Percentiles rank a stretch among this genome's conserved stretches.
These are phyloP conservation scores for Coprinopsis sp. DNA, from an alignment of 768 basidiomycete species.

Conservation along the genomic window DNA sequence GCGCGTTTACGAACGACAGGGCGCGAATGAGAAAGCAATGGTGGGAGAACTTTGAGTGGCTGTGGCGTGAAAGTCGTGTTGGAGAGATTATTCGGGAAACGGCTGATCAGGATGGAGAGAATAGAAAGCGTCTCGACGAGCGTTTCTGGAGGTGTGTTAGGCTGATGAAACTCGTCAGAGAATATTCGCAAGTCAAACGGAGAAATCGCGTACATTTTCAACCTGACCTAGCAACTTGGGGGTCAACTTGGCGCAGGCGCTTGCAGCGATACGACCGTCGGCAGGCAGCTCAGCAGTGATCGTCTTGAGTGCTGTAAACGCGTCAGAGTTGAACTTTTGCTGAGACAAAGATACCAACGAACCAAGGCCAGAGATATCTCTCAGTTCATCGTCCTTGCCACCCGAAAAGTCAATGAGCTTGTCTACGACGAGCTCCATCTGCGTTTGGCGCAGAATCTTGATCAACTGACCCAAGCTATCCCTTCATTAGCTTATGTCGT, in stretches of 20 bases:
- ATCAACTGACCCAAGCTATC: slow-evolving; percentile 82
- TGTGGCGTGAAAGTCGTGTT: slow-evolving; percentile 47
- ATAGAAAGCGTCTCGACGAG: slow-evolving; percentile 81
- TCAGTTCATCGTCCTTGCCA: slow-evolving; percentile 85
- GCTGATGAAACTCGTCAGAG: slow-evolving; percentile 35
- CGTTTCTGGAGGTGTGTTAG: slow-evolving; percentile 71
- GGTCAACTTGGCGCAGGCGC: slow-evolving; percentile 78
- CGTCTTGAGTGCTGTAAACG: slow-evolving; percentile 79
- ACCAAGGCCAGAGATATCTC: slow-evolving; percentile 95
- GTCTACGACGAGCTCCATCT: slow-evolving; percentile 86
- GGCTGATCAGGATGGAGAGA: slow-evolving; percentile 81
- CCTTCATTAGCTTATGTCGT: slow-evolving; percentile 4
- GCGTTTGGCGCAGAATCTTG: slow-evolving; percentile 77
- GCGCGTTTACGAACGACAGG: slow-evolving; percentile 91
- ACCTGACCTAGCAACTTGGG: slow-evolving; percentile 80
- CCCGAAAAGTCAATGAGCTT: slow-evolving; percentile 82
- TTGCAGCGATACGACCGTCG: slow-evolving; percentile 72
- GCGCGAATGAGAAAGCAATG: slow-evolving; percentile 67
- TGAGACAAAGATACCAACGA: slow-evolving; percentile 15
- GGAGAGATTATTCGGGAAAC: slow-evolving; percentile 70
- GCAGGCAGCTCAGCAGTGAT: slow-evolving; percentile 87
- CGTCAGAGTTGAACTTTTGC: neutral
- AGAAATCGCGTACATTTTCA: slow-evolving; percentile 49
- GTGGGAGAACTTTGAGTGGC: slow-evolving; percentile 65
- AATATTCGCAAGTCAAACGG: neutral